A percentile compares a stretch with the other conserved stretches of the same genome.
These are phyloP conservation scores for Neonectria magnoliae DNA, from an alignment of 2,329 filamentous ascomycete genomes.

Conservation along the genomic window DNA sequence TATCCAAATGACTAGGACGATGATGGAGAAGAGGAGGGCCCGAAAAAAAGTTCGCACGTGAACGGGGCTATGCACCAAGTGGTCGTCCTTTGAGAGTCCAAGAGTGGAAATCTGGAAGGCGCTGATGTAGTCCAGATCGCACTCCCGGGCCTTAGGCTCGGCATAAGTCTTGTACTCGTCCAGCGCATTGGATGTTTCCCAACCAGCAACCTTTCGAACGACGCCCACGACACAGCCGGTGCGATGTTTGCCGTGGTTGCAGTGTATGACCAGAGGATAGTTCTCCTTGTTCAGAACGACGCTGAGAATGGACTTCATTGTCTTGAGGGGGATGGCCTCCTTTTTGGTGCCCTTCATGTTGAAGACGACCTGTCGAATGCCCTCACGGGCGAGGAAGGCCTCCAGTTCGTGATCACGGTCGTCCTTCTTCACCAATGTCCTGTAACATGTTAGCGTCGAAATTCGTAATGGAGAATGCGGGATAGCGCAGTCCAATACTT, in stretches of 20 bases:
- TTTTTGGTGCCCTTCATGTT: slow-evolving; percentile 92
- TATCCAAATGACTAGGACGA: slow-evolving; percentile 57
- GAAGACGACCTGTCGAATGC: slow-evolving; percentile 78
- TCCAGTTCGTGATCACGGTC: slow-evolving; percentile 61
- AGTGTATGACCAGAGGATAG: slow-evolving; percentile 86
- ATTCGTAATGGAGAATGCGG: slow-evolving; percentile 2
- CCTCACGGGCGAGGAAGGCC: slow-evolving; percentile 71
- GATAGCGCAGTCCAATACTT: slow-evolving; percentile 46
- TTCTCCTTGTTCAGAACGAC: slow-evolving; percentile 77
- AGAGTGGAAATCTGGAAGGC: slow-evolving; percentile 58
- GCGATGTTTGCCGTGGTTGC: slow-evolving; percentile 94
- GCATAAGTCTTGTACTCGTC: slow-evolving; percentile 79
- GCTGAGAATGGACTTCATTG: slow-evolving; percentile 76
- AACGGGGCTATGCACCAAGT: slow-evolving; percentile 32
- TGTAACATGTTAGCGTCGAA: slow-evolving; percentile 43
- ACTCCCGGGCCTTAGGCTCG: slow-evolving; percentile 67
- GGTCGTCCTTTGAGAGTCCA: slow-evolving; percentile 24
- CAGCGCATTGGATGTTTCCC: slow-evolving; percentile 69
- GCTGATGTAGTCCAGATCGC: slow-evolving; percentile 68
- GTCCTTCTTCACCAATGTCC: slow-evolving; percentile 72
- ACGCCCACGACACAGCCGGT: slow-evolving; percentile 90
- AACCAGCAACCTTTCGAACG: slow-evolving; percentile 77
- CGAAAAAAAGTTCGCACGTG: slow-evolving; percentile 53
- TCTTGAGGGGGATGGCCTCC: slow-evolving; percentile 70
- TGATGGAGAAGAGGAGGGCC: slow-evolving; percentile 54